phyloP scores from a whole-genome alignment of 805 yeast species.

The Pichia insulana region DNA sequence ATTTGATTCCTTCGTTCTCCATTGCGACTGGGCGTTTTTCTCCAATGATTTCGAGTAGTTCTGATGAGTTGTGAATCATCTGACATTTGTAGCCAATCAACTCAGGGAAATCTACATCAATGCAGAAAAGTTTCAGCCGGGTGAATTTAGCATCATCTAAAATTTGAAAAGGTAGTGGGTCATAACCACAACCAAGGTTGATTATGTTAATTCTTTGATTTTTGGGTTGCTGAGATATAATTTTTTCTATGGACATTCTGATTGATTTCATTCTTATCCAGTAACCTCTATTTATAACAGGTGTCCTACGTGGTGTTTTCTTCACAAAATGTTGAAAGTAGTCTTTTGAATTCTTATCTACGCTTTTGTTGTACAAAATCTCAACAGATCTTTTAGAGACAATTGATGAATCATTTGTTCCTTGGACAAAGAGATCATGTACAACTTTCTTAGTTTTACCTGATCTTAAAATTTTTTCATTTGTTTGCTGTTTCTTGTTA shows the following conservation, averaged over 20 bases:
- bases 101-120: constrained; percentile 73
- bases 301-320: constrained; percentile 60
- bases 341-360: constrained; percentile 10
- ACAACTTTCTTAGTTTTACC: constrained; percentile 31
- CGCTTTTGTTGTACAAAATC: constrained; percentile 36
- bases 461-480: constrained; percentile 1
- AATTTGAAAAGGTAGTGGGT: constrained; percentile 49
- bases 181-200: constrained; percentile 76
- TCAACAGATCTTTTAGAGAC: constrained; percentile 80
- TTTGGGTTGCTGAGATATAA: constrained; percentile 27
- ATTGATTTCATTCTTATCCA: constrained; percentile 75
- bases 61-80: constrained; percentile 41
- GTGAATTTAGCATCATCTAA: constrained; percentile 23
- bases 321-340: constrained; percentile 65
- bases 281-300: constrained; percentile 75
- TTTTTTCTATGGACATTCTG: constrained; percentile 39
- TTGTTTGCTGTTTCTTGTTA: constrained; percentile 25
- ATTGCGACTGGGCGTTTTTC: not conserved
- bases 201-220: constrained; percentile 31
- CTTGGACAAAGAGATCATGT: constrained; percentile 67
- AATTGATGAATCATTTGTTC: constrained; percentile 76
- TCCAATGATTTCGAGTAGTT: constrained; percentile 42
- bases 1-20: constrained; percentile 19
- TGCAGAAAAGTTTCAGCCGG: constrained; percentile 32
- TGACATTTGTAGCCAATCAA: constrained; percentile 46